These are phyloP conservation scores for Cordyceps javanica DNA, from an alignment of 2,329 filamentous ascomycete species.

Conservation along the genomic window DNA sequence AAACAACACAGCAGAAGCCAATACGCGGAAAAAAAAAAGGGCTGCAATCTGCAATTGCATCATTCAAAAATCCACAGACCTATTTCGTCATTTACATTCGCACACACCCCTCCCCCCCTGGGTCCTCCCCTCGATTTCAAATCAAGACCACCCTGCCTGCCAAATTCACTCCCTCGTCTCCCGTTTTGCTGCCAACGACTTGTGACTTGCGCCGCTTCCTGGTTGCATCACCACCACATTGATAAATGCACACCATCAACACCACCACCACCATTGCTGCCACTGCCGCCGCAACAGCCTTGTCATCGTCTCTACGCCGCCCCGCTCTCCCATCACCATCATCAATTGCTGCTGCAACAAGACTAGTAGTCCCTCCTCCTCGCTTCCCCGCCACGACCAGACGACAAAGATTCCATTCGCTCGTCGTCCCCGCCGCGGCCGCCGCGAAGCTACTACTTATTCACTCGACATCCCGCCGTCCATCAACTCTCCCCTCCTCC, in stretches of 20 bases:
- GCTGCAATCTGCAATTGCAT: not conserved
- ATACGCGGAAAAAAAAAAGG: not conserved
- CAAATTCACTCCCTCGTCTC: too few species aligned
- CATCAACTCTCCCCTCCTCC: not conserved
- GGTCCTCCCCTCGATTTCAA: not conserved
- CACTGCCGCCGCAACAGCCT: not conserved
- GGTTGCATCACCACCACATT: too few species aligned
- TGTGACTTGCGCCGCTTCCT: too few species aligned
- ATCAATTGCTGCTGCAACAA: not conserved
- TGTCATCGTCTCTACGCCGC: not conserved
- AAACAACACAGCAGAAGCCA: too few species aligned
- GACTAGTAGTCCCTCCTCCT: not conserved
- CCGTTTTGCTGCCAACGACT: too few species aligned
- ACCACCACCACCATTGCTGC: not conserved
- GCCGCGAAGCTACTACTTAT: not conserved
- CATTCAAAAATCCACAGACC: not conserved
- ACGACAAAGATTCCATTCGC: not conserved
- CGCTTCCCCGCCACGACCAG: not conserved
- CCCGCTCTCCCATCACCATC: not conserved
- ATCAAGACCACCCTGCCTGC: too few species aligned
- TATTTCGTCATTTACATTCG: not conserved
- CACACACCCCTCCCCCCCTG: not conserved
- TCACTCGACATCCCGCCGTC: not conserved
- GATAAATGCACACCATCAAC: constrained; percentile 1
- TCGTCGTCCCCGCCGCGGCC: not conserved